Base-by-base conservation (phyloP, 164 flowering plant genomes). In the Berberis thunbergii region DNA sequence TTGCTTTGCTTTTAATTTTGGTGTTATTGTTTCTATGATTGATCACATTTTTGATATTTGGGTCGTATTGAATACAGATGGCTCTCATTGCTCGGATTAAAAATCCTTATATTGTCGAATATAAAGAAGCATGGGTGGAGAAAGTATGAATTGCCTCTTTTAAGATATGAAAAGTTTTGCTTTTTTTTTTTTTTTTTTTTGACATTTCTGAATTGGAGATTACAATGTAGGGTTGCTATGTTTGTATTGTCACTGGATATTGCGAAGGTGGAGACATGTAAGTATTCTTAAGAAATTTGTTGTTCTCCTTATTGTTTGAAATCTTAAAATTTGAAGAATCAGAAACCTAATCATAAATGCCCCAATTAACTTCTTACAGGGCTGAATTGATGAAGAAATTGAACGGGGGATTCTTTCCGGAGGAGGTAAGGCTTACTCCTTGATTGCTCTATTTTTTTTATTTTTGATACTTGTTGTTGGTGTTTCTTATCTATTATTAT, bases 231-330 rank as follows among this genome's bases (percentile, higher is more conserved):
- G 97, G 99, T 59, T 94, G 99, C 77, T 94, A 89, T 80, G 99
- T 94, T 66, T 94, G 99, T 77, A 94, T 94, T 77, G 95, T 91
- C 62, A 94, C 99, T 4, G 99, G 99, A 57, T 94, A 91, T 72
- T 94, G 99, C 61, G 96, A 94, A 82, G 99, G 99, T 13, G 97
- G 99, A 76, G 99, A 94, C 77, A 89, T 91, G 97, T 94, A 81
- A 86, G 97, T 93, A 41, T 12, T 61, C 13, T 41, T 44, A 48
- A n/a, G 54, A 41, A 12, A 12, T 42, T 41, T 11, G 1, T 6
- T 49, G 11, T 49, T 42, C 10, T 45, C 41, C 39, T 26, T 26
- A 26, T 26, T 26, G 26, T 26, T 26, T 26, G 26, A 26, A 26
- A 26, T 26, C 26, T 26, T 26, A 26, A 26, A 26, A 26, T 26